Conservation (phyloP, 768 basidiomycete species). For the Termitomyces sp. region DNA sequence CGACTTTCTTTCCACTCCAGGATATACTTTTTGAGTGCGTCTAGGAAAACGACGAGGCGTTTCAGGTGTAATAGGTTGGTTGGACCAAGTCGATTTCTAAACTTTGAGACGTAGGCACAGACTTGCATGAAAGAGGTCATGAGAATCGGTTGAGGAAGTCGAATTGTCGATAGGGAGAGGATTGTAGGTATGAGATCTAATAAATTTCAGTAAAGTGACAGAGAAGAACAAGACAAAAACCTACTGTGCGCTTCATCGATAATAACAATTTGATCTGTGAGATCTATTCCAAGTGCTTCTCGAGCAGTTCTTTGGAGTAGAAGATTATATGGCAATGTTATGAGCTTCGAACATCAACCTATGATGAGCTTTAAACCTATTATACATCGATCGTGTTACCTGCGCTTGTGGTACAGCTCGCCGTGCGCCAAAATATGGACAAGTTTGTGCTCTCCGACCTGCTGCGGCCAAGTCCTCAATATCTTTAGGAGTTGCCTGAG, state of each 20-base stretch:
- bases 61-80: slow-evolving; percentile 74
- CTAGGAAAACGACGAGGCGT: slow-evolving; percentile 69
- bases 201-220: slow-evolving; percentile 20
- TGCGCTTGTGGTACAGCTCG: slow-evolving; percentile 87
- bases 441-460: slow-evolving; percentile 65
- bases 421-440: slow-evolving; percentile 92
- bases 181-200: slow-evolving; percentile 86
- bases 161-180: slow-evolving; percentile 75
- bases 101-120: slow-evolving; percentile 67
- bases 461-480: slow-evolving; percentile 85
- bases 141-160: slow-evolving; percentile 53
- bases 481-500: slow-evolving; percentile 81
- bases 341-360: slow-evolving; percentile 43
- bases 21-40: slow-evolving; percentile 57
- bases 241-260: slow-evolving; percentile 96
- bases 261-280: slow-evolving; percentile 80
- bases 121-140: slow-evolving; percentile 68
- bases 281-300: slow-evolving; percentile 81
- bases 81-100: slow-evolving; percentile 70
- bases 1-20: slow-evolving; percentile 44
- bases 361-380: neutral
- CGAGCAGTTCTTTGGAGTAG: slow-evolving; percentile 77
- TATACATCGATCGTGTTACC: slow-evolving; percentile 30
- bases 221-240: slow-evolving; percentile 21
- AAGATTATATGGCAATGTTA: slow-evolving; percentile 93